These are phyloP conservation scores for Arxiozyma heterogenica DNA, from an alignment of 1,139 yeast species.

Conservation along the genomic window DNA sequence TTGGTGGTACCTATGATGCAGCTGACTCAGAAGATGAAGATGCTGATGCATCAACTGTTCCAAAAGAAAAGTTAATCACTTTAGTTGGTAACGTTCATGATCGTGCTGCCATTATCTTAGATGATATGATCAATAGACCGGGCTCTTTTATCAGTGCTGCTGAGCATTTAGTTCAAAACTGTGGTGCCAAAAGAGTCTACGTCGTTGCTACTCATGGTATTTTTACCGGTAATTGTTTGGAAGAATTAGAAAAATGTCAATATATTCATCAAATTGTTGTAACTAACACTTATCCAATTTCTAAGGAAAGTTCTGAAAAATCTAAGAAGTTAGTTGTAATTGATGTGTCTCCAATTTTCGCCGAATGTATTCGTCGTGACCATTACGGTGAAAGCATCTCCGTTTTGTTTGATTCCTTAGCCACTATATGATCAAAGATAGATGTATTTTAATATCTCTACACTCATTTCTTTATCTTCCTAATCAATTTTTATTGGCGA, in stretches of 20 bases:
- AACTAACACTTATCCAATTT: slow-evolving; percentile 90
- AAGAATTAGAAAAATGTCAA: slow-evolving; percentile 63
- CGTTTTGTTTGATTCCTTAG: slow-evolving; percentile 79
- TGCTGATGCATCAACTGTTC: slow-evolving; percentile 58
- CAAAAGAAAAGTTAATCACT: slow-evolving; percentile 84
- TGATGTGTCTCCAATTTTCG: slow-evolving; percentile 90
- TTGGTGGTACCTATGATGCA: slow-evolving; percentile 81
- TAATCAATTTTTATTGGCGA: neutral
- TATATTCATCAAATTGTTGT: slow-evolving; percentile 84
- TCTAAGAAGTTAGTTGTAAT: slow-evolving; percentile 69
- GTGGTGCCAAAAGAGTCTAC: slow-evolving; percentile 89
- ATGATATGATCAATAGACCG: slow-evolving; percentile 95
- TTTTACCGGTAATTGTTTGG: slow-evolving; percentile 79
- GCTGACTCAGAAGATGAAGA: slow-evolving; percentile 73
- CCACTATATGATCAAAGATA: slow-evolving; percentile 38
- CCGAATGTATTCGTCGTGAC: slow-evolving; percentile 97
- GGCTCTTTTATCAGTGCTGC: slow-evolving; percentile 94
- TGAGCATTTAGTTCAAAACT: slow-evolving; percentile 85
- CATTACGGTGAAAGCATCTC: slow-evolving; percentile 96
- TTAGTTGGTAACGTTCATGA: slow-evolving; percentile 91
- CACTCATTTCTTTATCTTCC: neutral
- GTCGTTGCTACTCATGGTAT: slow-evolving; percentile 94
- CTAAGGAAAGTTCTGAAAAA: slow-evolving; percentile 46
- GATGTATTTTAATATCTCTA: neutral
- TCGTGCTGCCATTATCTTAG: slow-evolving; percentile 86